Base-by-base conservation (phyloP, 306 rosid species). In the Gleditsia sinensis region DNA sequence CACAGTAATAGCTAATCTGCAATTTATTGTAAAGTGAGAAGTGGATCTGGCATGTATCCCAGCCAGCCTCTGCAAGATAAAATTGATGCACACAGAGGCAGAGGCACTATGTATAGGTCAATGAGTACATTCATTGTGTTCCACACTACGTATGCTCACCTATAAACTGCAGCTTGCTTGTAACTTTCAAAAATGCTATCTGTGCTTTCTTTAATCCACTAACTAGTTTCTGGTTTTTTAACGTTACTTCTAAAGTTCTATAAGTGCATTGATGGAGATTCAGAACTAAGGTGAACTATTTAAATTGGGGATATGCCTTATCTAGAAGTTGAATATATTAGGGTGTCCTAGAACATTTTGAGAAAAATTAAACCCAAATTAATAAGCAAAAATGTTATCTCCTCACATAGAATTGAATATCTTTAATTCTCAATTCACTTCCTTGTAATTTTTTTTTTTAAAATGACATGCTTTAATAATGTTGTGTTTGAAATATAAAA, bases 141-240 rank as follows among this genome's bases (percentile, higher is more conserved):
- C 85, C 86, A 82, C 86, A 82, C 88, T 79, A 82, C 78, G 80
- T 75, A 64, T 83, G 61, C 82, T 75, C 75, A 62, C 86, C 91
- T 74, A 74, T 85, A 78, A 79, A 74, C 77, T 87, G 82, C 79
- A 89, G 51, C 73, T 83, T 84, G 75, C 70, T 9, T 49, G 81
- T 59, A 78, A 49, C 58, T 74, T 70, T 80, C 71, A 34, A 80
- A n/a, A 55, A 59, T 66, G 74, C 25, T 72, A 27, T 42, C 50
- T 75, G 25, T 70, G 72, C 78, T 83, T 75, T 19, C 32, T 39
- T 75, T 50, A 36, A 7, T 33, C 75, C 74, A 68, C 69, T 77
- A 66, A 63, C 64, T 61, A 27, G 37, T 68, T 74, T 27, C 23
- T 56, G 37, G 42, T 64, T 65, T 75, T 66, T 66, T 28, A 21